A percentile compares a stretch with the other conserved stretches of the same genome.
phyloP scores from a whole-genome alignment of 441 rosid genomes.

The Monsonia emarginata region DNA sequence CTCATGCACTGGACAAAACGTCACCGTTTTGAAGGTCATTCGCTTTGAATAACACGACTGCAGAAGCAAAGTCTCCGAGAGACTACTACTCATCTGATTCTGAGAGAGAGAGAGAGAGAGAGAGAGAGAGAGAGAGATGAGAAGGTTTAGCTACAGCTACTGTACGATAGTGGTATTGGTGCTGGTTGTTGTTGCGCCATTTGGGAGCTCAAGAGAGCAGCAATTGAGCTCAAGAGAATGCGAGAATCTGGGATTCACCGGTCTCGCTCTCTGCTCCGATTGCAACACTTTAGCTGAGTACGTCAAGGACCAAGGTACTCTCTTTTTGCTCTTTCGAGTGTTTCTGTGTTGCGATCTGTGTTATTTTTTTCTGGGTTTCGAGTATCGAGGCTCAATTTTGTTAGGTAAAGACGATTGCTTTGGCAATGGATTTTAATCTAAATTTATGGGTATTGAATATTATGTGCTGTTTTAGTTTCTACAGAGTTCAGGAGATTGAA shows the following conservation, averaged over 20 bases:
- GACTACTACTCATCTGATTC: neutral
- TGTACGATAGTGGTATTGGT: neutral
- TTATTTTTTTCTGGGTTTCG: neutral
- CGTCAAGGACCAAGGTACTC: constrained; percentile 69
- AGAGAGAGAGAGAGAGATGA: neutral
- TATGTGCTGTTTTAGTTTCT: neutral
- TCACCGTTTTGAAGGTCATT: neutral
- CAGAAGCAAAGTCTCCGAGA: neutral
- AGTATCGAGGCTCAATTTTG: neutral
- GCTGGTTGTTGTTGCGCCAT: constrained; percentile 11
- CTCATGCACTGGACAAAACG: neutral
- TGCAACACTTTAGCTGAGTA: constrained; percentile 69
- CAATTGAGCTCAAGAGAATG: constrained; percentile 51
- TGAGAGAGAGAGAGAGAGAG: neutral
- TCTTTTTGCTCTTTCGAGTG: neutral
- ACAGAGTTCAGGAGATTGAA: neutral
- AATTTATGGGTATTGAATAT: constrained; percentile 9
- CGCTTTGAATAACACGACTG: neutral
- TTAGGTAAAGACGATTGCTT: neutral
- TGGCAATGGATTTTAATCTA: neutral
- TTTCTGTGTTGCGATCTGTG: neutral
- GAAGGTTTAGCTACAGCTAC: neutral
- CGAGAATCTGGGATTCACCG: constrained; percentile 76
- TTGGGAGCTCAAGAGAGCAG: constrained; percentile 38
- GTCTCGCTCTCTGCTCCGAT: constrained; percentile 89